Evolutionary conservation across 2,329 filamentous ascomycete genomes (phyloP).

Genomic region (Zymoseptoria passerinii): DNA sequence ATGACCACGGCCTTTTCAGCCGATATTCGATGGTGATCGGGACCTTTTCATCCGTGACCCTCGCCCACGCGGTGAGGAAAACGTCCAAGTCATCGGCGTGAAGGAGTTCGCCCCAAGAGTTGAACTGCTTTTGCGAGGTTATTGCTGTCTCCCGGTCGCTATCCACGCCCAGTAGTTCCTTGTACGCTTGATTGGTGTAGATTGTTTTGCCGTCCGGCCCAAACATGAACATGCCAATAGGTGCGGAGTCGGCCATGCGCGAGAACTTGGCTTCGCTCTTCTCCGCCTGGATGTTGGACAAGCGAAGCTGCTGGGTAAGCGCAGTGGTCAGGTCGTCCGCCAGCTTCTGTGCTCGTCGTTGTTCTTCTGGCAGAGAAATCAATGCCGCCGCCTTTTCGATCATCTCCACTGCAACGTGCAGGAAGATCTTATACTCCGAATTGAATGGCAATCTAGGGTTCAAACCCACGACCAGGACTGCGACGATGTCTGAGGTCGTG

Average conservation of each 20-base stretch:
- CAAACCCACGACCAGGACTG: constrained; percentile 33
- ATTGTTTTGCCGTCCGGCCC: constrained; percentile 29
- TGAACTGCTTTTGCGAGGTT: neutral
- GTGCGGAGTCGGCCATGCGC: constrained; percentile 32
- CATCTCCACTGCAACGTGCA: constrained; percentile 30
- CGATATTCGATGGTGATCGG: constrained; percentile 32
- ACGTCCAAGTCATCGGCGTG: constrained; percentile 30
- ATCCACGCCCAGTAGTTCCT: constrained; percentile 26
- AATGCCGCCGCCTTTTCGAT: constrained; percentile 34
- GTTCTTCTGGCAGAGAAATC: constrained; percentile 33
- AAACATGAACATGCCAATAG: constrained; percentile 34
- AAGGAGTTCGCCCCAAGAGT: constrained; percentile 13
- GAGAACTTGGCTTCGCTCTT: constrained; percentile 33
- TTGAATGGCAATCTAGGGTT: constrained; percentile 34
- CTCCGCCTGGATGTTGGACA: constrained; percentile 26
- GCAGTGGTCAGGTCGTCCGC: constrained; percentile 31
- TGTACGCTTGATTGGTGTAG: constrained; percentile 36
- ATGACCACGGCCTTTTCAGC: constrained; percentile 30
- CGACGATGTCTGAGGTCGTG: constrained; percentile 29
- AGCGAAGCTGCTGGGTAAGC: constrained; percentile 29
- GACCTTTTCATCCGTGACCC: constrained; percentile 26
- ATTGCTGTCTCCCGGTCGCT: constrained; percentile 14
- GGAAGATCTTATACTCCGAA: constrained; percentile 32
- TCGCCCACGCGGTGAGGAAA: constrained; percentile 27
- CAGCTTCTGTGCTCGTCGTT: constrained; percentile 27